Conservation (phyloP, 192 early-diverging fungal species). For the Bifiguratus adelaidae region DNA sequence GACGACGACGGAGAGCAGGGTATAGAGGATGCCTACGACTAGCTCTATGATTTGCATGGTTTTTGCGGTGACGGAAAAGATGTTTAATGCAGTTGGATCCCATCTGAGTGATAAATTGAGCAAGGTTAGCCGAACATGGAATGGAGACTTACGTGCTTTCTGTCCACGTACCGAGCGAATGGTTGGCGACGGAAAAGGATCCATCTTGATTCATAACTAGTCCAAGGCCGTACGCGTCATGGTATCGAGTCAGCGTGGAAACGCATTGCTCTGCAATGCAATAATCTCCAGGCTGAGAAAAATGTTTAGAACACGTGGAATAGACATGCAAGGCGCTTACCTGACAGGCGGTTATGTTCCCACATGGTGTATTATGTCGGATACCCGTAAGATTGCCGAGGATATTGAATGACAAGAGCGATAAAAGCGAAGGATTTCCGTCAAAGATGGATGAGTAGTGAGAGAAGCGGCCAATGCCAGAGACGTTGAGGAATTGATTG, state of each 20-base stretch:
- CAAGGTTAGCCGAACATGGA: background rate
- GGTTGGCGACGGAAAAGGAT: constrained; percentile 20
- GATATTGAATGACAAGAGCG: constrained; percentile 34
- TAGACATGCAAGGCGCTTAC: constrained; percentile 1
- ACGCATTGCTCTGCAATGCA: constrained; percentile 31
- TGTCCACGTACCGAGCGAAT: constrained; percentile 30
- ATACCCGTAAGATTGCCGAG: constrained; percentile 24
- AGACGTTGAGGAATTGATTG: constrained; percentile 19
- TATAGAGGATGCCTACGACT: constrained; percentile 25
- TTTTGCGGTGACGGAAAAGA: constrained; percentile 27
- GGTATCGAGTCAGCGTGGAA: constrained; percentile 33
- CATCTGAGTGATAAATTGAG: constrained; percentile 16
- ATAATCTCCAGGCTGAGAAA: constrained; percentile 19
- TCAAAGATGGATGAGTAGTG: constrained; percentile 36
- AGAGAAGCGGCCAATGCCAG: constrained; percentile 13
- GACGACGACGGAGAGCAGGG: constrained; percentile 8
- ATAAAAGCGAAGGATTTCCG: constrained; percentile 16
- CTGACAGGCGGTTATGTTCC: constrained; percentile 1
- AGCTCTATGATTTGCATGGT: constrained; percentile 26
- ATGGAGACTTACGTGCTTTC: constrained; percentile 39
- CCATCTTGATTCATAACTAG: constrained; percentile 23
- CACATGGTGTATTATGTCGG: background rate
- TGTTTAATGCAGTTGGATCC: constrained; percentile 25
- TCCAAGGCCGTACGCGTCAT: constrained; percentile 40
- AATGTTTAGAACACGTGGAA: background rate